phyloP scores from a whole-genome alignment of 345 rosid genomes.

The Eutrema japonicum region DNA sequence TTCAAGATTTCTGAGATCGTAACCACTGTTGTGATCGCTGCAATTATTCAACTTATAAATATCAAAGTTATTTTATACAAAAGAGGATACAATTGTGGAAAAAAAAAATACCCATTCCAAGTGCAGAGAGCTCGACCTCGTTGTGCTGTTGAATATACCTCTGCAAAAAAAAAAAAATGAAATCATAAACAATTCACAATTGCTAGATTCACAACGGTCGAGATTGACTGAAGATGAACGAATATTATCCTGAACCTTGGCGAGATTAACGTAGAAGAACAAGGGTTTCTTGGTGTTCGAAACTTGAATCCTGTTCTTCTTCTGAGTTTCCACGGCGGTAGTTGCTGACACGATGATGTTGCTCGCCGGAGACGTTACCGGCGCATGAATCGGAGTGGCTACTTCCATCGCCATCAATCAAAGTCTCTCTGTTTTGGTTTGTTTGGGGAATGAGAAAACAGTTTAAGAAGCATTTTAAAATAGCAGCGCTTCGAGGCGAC shows the following conservation, averaged over 20 bases:
- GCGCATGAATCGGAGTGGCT: slow-evolving; percentile 34
- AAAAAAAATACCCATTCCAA: slow-evolving; percentile 72
- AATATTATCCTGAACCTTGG: slow-evolving; percentile 40
- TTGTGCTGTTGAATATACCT: slow-evolving; percentile 77
- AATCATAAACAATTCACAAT: background rate
- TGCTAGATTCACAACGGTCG: background rate
- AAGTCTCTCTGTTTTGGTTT: background rate
- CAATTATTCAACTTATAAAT: background rate
- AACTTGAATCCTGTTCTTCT: slow-evolving; percentile 60
- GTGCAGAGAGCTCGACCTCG: slow-evolving; percentile 85
- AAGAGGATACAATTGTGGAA: background rate
- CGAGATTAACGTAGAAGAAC: slow-evolving; percentile 36
- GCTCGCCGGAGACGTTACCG: background rate
- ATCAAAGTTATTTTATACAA: background rate
- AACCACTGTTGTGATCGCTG: slow-evolving; percentile 69
- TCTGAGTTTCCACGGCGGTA: slow-evolving; percentile 21
- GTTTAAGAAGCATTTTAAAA: background rate
- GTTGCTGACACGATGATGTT: slow-evolving; percentile 1
- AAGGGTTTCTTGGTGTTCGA: slow-evolving; percentile 63
- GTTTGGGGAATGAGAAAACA: background rate
- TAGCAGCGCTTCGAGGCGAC: background rate
- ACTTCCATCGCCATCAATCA: slow-evolving; percentile 24
- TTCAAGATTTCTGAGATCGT: slow-evolving; percentile 85
- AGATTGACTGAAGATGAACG: too few species aligned
- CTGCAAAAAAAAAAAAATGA: slow-evolving; percentile 47